phyloP scores from a whole-genome alignment of 768 basidiomycete genomes.

The Pleurotus platypus region DNA sequence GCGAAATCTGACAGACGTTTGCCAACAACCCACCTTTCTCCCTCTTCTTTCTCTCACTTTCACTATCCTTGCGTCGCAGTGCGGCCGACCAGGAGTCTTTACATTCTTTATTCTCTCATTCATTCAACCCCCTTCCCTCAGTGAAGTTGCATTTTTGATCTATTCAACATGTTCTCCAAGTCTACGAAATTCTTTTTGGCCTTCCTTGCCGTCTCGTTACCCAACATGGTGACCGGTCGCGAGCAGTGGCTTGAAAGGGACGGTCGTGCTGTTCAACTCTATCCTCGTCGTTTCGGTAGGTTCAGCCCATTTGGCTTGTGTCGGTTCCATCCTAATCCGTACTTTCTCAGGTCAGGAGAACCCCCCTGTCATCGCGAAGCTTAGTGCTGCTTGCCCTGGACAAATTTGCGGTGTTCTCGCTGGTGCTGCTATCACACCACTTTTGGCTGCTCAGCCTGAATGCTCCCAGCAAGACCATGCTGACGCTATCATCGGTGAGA shows the following conservation, averaged over 20 bases:
- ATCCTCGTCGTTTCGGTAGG: slow-evolving; percentile 48
- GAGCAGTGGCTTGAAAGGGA: slow-evolving; percentile 46
- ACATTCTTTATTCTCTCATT: slow-evolving; percentile 4
- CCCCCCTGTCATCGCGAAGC: slow-evolving; percentile 41
- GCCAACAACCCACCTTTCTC: not conserved
- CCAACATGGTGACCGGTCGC: slow-evolving; percentile 30
- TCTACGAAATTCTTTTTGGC: slow-evolving; percentile 16
- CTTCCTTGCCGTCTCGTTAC: slow-evolving; percentile 16
- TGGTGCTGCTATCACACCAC: slow-evolving; percentile 47
- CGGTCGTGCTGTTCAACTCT: slow-evolving; percentile 37
- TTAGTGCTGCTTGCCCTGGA: slow-evolving; percentile 45
- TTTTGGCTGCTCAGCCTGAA: slow-evolving; percentile 48
- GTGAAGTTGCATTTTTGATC: not conserved
- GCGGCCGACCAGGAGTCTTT: slow-evolving; percentile 8
- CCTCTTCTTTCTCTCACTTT: not conserved
- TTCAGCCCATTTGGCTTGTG: not conserved
- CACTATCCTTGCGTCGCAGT: not conserved
- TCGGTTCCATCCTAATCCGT: not conserved
- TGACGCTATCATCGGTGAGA: slow-evolving; percentile 51
- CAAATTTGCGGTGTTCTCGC: slow-evolving; percentile 45
- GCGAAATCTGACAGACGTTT: not conserved
- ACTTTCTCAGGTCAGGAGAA: slow-evolving; percentile 33
- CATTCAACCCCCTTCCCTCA: slow-evolving; percentile 13
- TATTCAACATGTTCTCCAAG: slow-evolving; percentile 19
- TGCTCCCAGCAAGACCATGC: slow-evolving; percentile 59